Percentiles rank a stretch among this genome's conserved stretches.
Evolutionary conservation across 495 filamentous ascomycete genomes (phyloP).

Genomic region (Trichoderma orchidacearum): DNA sequence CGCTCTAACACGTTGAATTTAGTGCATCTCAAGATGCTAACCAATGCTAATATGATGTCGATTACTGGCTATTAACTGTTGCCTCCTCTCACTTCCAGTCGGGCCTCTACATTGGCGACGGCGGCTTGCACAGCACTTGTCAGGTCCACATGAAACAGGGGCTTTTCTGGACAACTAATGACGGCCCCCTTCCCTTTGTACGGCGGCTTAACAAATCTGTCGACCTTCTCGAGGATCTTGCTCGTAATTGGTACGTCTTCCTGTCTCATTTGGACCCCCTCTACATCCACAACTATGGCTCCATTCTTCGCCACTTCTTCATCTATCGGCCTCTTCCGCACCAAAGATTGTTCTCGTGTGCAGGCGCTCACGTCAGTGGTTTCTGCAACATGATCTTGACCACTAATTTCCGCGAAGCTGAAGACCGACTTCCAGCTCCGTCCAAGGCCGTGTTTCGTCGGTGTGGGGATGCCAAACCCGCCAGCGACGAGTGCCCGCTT

Average conservation of each 20-base stretch:
- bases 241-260: background rate
- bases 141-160: constrained; percentile 89
- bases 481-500: constrained; percentile 87
- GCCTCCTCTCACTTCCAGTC: constrained; percentile 16
- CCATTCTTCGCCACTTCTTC: constrained; percentile 5
- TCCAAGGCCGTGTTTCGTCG: constrained; percentile 32
- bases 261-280: background rate
- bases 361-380: constrained; percentile 40
- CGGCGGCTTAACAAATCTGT: background rate
- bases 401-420: constrained; percentile 81
- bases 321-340: constrained; percentile 17
- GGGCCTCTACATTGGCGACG: constrained; percentile 57
- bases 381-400: constrained; percentile 49
- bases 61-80: background rate
- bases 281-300: background rate
- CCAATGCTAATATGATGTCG: background rate
- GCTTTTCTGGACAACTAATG: constrained; percentile 65
- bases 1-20: background rate
- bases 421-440: constrained; percentile 92
- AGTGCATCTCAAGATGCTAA: background rate
- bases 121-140: constrained; percentile 87
- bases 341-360: constrained; percentile 14
- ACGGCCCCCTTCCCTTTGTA: background rate
- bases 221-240: background rate
- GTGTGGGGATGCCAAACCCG: constrained; percentile 79